phyloP scores from a whole-genome alignment of 805 yeast species.

The Wickerhamiella alocasiicola region DNA sequence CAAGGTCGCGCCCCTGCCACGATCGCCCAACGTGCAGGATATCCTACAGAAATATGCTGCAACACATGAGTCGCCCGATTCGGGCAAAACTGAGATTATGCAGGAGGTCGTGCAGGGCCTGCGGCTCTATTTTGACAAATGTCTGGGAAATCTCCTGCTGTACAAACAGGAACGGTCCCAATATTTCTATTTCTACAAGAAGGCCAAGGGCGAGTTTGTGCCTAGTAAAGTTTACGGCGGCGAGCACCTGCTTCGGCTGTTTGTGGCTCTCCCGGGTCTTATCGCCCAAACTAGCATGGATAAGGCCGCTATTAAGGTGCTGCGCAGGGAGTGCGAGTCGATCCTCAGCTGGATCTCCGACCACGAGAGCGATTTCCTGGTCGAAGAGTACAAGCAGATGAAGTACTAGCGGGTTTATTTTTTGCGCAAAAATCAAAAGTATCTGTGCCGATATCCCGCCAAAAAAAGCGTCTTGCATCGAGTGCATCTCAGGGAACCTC shows the following conservation, averaged over 20 bases:
- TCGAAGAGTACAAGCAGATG: slow-evolving; percentile 30
- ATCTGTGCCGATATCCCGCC: no score
- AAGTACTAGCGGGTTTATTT: slow-evolving; percentile 1
- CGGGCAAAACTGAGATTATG: slow-evolving; percentile 38
- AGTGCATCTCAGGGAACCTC: no score
- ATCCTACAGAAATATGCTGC: slow-evolving; percentile 43
- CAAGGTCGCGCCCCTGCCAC: slow-evolving; percentile 55
- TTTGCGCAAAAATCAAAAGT: no score
- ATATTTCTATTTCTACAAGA: slow-evolving; percentile 38
- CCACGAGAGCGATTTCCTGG: slow-evolving; percentile 30
- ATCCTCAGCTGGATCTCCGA: slow-evolving; percentile 41
- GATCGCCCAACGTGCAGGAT: slow-evolving; percentile 38
- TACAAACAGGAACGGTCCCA: slow-evolving; percentile 73
- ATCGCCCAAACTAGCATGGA: slow-evolving; percentile 73
- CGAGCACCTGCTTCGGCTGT: slow-evolving; percentile 66
- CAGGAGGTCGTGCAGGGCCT: slow-evolving; percentile 65
- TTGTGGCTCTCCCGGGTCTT: slow-evolving; percentile 73
- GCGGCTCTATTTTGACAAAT: slow-evolving; percentile 57
- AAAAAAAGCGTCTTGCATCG: no score
- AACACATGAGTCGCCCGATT: slow-evolving; percentile 15
- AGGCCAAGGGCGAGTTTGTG: slow-evolving; percentile 24
- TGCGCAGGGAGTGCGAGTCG: slow-evolving; percentile 43
- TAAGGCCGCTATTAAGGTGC: slow-evolving; percentile 45
- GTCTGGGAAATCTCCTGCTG: slow-evolving; percentile 54
- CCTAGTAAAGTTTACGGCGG: slow-evolving; percentile 54